Evolutionary conservation across 768 basidiomycete genomes (phyloP), one percentile per base, ranked within the genome.

Genomic region (Terana coerulea): DNA sequence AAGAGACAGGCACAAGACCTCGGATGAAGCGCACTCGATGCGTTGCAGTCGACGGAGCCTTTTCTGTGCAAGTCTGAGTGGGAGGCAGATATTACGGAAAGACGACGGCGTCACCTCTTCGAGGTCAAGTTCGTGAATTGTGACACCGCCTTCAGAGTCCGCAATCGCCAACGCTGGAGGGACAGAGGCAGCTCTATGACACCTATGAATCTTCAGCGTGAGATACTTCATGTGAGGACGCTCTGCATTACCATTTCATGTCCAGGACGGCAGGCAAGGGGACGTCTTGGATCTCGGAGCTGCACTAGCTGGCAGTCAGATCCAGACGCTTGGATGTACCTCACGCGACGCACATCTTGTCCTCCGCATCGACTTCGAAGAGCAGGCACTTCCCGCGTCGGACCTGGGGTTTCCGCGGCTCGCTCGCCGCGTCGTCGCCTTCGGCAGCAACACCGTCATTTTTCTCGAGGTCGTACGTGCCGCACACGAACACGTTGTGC

Each of bases 201-300:
- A 85, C 87, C 85, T 88, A 57, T 15, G 28, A 35, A 42, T 48
- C 24, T 34, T n/a, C n/a, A n/a, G n/a, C n/a, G n/a, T n/a, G 22
- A 35, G 6, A 41, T 41, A n/a, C 17, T 41, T 14, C 17, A 19
- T 28, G n/a, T 12, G 31, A 46, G 11, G 17, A 9, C 6, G 14
- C 22, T 17, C 8, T 17, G 26, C 4, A 14, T 59, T 62, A 94
- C 97, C 97, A 99, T 76, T 98, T 98, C 79, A 93, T 83, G 66
- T 99, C 97, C 22, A 88, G 76, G 25, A 99, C 78, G 7, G 93
- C 97, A 2, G 93, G 85, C 15, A 88, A 67, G 48, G 83, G 72
- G 29, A 91, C 74, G 14, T 84, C 70, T 59, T 95, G 87, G 2
- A 87, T 63, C 60, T 85, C 78, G 4, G 69, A 68, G 51, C 86